Base-by-base conservation (phyloP, 768 basidiomycete genomes). In the Lanmaoa rubissima region DNA sequence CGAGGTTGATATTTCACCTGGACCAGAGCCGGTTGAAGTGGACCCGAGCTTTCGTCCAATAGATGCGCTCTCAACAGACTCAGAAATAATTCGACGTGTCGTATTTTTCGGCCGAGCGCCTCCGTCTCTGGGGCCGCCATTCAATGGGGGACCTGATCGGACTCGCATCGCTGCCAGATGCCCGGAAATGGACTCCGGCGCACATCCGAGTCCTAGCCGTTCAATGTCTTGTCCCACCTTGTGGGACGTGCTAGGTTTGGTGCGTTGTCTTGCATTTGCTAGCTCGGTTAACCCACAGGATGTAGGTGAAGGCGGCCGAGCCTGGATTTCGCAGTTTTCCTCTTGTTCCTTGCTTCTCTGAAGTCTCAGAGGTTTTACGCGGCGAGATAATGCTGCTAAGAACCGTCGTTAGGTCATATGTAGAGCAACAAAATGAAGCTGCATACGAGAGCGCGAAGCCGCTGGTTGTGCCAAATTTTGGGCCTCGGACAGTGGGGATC, bases 111-210 rank as follows among this genome's bases (percentile, higher is more conserved):
- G 44, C 16, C n/a, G 53, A 34, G 46, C 19, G 24, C 21, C 47
- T 45, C 53, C 47, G n/a, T 59, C 50, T 38, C 43, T 49, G 19
- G 42, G 13, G 2, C 17, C 47, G 4, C n/a, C 41, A 32, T 56
- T 38, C 26, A 38, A 35, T 7, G 19, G 48, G 11, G 68, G 57
- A 53, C 60, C 50, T 35, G 70, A 64, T 28, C 51, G 53, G 31
- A 60, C 53, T 51, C 63, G 66, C 45, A 61, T 61, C 17, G 61
- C 43, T 38, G 62, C 70, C 26, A 70, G 19, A 51, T 70, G 70
- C 10, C 60, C 65, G 1, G 69, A 70, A 36, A 70, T 70, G 21
- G 69, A 71, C 41, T 69, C 65, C 0, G 68, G 65, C 10, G 53
- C 61, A 26, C 60, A 36, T 24, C 67, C 67, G 16, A 61, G 59